These are phyloP conservation scores for Gracilaria gracilis DNA, from an alignment of 23 red algal genomes.

Conservation along the genomic window DNA sequence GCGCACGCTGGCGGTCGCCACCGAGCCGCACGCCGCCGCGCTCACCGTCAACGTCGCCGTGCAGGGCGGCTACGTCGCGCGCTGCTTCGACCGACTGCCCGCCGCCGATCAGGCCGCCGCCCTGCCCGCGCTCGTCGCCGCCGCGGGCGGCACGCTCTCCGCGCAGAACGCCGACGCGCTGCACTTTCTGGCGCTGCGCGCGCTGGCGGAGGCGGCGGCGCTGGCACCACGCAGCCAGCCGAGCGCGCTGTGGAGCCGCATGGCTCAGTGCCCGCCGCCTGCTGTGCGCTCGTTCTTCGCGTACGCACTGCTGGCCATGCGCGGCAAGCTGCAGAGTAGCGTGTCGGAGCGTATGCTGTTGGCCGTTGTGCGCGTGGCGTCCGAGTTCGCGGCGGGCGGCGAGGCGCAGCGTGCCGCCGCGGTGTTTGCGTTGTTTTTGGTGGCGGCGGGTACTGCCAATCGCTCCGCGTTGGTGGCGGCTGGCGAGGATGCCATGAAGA, in stretches of 20 bases:
- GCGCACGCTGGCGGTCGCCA: constrained; percentile 21
- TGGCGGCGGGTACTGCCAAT: constrained; percentile 39
- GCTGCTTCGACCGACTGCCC: constrained; percentile 49
- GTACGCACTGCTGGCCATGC: constrained; percentile 30
- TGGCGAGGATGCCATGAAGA: constrained; percentile 55
- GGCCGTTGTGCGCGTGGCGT: constrained; percentile 36
- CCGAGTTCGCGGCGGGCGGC: constrained; percentile 33
- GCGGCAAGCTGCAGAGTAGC: neutral
- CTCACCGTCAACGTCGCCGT: constrained; percentile 66
- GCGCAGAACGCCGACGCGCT: constrained; percentile 24
- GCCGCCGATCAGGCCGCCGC: neutral
- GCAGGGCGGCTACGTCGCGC: constrained; percentile 66
- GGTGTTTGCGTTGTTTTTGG: constrained; percentile 55
- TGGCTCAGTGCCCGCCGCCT: neutral
- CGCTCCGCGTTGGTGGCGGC: constrained; percentile 14
- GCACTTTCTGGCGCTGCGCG: constrained; percentile 24
- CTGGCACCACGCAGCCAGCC: neutral
- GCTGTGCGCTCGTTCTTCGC: constrained; percentile 20
- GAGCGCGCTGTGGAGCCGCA: neutral
- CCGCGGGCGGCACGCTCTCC: neutral
- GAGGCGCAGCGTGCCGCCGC: neutral
- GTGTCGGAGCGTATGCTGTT: constrained; percentile 7
- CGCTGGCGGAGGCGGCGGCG: constrained; percentile 9
- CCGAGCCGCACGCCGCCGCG: constrained; percentile 35
- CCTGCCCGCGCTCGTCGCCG: constrained; percentile 33